Evolutionary conservation across 2,329 filamentous ascomycete species (phyloP), one percentile per base, ranked within the genome.

Genomic region (Trichoderma citrinoviride): DNA sequence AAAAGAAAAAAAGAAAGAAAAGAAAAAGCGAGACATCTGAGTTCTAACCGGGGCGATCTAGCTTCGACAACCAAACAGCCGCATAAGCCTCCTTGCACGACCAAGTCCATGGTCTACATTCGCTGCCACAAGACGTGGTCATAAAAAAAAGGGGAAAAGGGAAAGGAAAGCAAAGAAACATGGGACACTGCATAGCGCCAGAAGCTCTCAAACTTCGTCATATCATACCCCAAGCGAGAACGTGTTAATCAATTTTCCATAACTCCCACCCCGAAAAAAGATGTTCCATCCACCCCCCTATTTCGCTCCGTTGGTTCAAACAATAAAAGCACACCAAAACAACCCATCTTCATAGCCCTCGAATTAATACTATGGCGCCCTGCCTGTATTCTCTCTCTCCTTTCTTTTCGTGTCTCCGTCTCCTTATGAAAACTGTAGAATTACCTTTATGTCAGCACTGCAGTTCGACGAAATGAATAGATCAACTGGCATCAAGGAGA

Each of bases 11-110:
- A n/a, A n/a, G n/a, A n/a, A n/a, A n/a, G n/a, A n/a, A n/a, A n/a
- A n/a, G n/a, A n/a, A 37, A 37, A 37, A 37, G 33, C 33, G 33
- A 37, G 27, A 40, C 47, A 65, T 54, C 40, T 54, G 54, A 61
- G 49, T 55, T 65, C 63, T 65, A 65, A 14, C 55, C 50, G 40
- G n/a, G 49, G 50, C 41, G 63, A 65, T 65, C 63, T 65, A 61
- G 60, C 17, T 58, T 43, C 41, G 46, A 62, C 40, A 53, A 23
- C 33, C 12, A 37, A 3, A 29, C 10, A 37, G 19, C 14, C 53
- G 49, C 47, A 62, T 46, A 52, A 37, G 58, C 58, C 41, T 54
- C 25, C 5, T 27, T 41, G 58, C 58, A 54, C 15, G n/a, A 44
- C 40, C 25, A 46, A n/a, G 27, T 25, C 44, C 8, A 37, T 50